Conservation (phyloP, 768 basidiomycete species). For the Lyophyllum decastes region DNA sequence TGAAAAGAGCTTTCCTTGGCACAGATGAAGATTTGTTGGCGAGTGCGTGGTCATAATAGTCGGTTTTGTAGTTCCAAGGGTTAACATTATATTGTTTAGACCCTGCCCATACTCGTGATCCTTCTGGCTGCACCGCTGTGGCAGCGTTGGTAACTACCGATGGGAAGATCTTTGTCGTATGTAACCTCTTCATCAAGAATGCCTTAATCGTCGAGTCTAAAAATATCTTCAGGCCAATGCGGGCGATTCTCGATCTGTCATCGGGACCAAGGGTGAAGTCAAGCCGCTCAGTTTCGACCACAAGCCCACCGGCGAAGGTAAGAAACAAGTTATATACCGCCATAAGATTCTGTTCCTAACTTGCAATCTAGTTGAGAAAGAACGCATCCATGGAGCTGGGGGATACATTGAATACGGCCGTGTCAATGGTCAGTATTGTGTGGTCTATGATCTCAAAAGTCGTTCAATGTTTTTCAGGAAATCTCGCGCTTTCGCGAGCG, state of each 20-base stretch:
- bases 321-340: constrained; percentile 25
- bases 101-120: constrained; percentile 84
- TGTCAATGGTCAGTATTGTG: constrained; percentile 75
- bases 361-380: constrained; percentile 64
- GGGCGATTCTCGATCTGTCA: constrained; percentile 91
- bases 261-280: constrained; percentile 82
- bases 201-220: constrained; percentile 10
- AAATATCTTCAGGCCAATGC: constrained; percentile 80
- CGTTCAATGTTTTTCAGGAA: constrained; percentile 54
- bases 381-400: constrained; percentile 86
- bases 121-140: constrained; percentile 96
- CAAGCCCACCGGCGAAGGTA: constrained; percentile 88
- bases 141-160: constrained; percentile 82
- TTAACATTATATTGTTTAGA: constrained; percentile 44
- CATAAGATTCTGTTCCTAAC: constrained; percentile 3
- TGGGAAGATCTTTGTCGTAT: constrained; percentile 76
- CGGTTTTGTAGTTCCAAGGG: constrained; percentile 11
- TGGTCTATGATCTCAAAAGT: not conserved
- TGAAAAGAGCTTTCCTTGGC: constrained; percentile 89
- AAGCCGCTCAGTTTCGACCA: constrained; percentile 93
- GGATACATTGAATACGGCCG: constrained; percentile 97
- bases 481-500: constrained; percentile 92
- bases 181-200: constrained; percentile 25
- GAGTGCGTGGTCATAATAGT: constrained; percentile 45
- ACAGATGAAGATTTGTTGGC: constrained; percentile 93